Percentiles rank a stretch among this genome's conserved stretches.
phyloP scores from a whole-genome alignment of 768 basidiomycete species.

The Mycena olivaceomarginata region DNA sequence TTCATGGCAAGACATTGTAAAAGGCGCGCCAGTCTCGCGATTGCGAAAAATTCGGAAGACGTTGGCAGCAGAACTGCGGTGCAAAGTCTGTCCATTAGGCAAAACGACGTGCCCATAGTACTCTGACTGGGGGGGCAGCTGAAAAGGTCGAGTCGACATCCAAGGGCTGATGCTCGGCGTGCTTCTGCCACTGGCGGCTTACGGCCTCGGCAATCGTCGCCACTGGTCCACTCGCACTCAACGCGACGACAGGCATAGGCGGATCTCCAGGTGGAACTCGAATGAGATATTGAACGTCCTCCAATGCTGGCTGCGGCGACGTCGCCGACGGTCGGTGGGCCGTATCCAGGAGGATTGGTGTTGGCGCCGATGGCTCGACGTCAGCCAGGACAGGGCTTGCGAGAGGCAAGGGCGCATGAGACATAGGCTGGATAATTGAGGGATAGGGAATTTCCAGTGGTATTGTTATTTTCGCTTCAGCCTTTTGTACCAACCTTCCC shows the following conservation, averaged over 20 bases:
- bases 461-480: too few species aligned
- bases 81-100: not conserved
- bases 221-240: not conserved
- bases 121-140: not conserved
- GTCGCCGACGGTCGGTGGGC: too few species aligned
- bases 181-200: not conserved
- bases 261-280: not conserved
- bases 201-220: not conserved
- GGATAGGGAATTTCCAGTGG: too few species aligned
- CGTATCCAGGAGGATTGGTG: too few species aligned
- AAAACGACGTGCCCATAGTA: not conserved
- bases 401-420: too few species aligned
- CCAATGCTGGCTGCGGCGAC: not conserved
- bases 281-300: not conserved
- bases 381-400: too few species aligned
- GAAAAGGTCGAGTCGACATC: not conserved
- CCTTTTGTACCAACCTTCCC: too few species aligned
- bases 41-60: not conserved
- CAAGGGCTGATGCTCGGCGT: not conserved
- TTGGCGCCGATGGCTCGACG: too few species aligned
- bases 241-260: not conserved
- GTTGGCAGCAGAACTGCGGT: not conserved
- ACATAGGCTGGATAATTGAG: too few species aligned
- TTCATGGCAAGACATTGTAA: not conserved
- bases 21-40: not conserved